Evolutionary conservation across 306 rosid species (phyloP).

Genomic region (Glycine soja): DNA sequence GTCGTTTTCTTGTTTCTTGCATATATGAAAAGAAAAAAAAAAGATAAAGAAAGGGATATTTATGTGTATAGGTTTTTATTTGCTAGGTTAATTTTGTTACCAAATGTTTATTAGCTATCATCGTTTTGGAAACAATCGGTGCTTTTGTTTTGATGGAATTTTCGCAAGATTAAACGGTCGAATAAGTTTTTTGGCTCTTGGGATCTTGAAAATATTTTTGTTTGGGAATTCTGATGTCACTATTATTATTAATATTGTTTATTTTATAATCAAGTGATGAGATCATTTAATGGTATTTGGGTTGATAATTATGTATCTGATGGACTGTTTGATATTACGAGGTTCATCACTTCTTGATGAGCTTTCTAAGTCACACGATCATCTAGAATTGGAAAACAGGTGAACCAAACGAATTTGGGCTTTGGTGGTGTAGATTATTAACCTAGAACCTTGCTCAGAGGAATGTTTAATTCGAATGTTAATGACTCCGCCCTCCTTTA

Average conservation of each 20-base stretch:
- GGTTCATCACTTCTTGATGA: slow-evolving; percentile 2
- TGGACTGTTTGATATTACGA: slow-evolving; percentile 10
- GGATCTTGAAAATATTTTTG: not conserved
- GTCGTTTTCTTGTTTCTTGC: slow-evolving; percentile 18
- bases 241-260: slow-evolving; percentile 14
- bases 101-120: not conserved
- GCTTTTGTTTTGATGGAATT: not conserved
- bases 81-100: not conserved
- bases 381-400: not conserved
- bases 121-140: slow-evolving; percentile 30
- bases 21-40: not conserved
- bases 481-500: too few species aligned
- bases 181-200: not conserved
- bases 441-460: not conserved
- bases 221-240: not conserved
- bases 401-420: slow-evolving; percentile 4
- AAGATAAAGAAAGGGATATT: slow-evolving; percentile 6
- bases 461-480: not conserved
- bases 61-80: not conserved
- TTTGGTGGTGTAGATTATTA: slow-evolving; percentile 31
- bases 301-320: slow-evolving; percentile 10
- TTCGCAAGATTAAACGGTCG: not conserved
- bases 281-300: too few species aligned
- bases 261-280: not conserved
- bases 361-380: not conserved